These are phyloP conservation scores for Xylaria sp. DNA, from an alignment of 2,329 filamentous ascomycete species.

Conservation along the genomic window DNA sequence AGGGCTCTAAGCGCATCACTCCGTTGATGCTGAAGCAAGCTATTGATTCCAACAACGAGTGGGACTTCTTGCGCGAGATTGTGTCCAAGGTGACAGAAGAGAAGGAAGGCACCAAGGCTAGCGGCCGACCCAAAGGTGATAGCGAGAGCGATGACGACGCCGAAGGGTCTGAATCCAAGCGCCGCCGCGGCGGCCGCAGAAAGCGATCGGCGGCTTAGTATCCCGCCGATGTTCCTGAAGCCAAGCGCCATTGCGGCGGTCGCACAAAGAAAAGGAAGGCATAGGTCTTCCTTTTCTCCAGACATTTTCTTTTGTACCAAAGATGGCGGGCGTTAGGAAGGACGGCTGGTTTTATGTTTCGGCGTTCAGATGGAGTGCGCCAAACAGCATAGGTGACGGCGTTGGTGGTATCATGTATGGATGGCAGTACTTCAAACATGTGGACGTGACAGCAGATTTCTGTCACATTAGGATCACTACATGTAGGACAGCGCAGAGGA, in stretches of 20 bases:
- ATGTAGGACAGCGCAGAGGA: conserved; percentile 7
- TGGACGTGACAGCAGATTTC: conserved; percentile 16
- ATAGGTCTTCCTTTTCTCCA: conserved; percentile 20
- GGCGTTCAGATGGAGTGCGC: conserved; percentile 26
- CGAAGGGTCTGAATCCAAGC: conserved; percentile 43
- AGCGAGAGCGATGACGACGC: conserved; percentile 49
- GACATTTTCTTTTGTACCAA: conserved; percentile 16
- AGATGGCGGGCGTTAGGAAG: conserved; percentile 23
- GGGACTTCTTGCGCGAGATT: conserved; percentile 90
- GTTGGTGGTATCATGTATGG: conserved; percentile 23
- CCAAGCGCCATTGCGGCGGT: conserved; percentile 44
- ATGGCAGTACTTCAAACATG: conserved; percentile 11
- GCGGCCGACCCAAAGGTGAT: conserved; percentile 40
- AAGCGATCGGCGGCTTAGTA: conserved; percentile 41
- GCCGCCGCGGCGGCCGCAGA: conserved; percentile 43
- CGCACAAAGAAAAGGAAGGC: conserved; percentile 46
- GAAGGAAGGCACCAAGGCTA: conserved; percentile 40
- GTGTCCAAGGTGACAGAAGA: conserved; percentile 68
- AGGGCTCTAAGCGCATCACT: conserved; percentile 83
- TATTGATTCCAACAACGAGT: conserved; percentile 80
- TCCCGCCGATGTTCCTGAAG: conserved; percentile 36
- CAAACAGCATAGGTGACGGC: conserved; percentile 25
- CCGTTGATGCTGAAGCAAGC: conserved; percentile 89
- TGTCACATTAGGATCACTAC: conserved; percentile 2
- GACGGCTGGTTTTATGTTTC: conserved; percentile 26